A percentile compares a stretch with the other conserved stretches of the same genome.
phyloP scores from a whole-genome alignment of 352 stramenopile species.

The Elongisporangium senticosum region DNA sequence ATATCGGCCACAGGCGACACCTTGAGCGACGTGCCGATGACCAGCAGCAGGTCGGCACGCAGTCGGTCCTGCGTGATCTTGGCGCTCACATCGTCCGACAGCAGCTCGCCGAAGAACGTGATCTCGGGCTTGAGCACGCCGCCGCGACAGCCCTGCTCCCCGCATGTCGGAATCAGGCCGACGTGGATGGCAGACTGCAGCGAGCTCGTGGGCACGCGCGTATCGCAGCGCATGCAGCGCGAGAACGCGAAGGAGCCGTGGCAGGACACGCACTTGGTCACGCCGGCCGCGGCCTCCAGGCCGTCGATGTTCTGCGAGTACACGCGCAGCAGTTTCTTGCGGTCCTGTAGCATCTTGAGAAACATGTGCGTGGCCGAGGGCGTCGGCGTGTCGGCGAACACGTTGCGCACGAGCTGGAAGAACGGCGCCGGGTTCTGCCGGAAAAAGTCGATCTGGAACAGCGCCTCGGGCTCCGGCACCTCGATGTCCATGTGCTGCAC shows the following conservation, averaged over 20 bases:
- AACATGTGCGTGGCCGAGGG: constrained; percentile 96
- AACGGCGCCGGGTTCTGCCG: constrained; percentile 93
- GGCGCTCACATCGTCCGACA: constrained; percentile 86
- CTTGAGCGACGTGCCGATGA: constrained; percentile 97
- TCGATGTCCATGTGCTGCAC: constrained; percentile 74
- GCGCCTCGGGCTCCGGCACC: constrained; percentile 92
- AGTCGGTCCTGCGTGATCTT: constrained; percentile 64
- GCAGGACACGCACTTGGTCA: constrained; percentile 91
- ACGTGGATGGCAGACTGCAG: constrained; percentile 75
- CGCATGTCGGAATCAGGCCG: constrained; percentile 67
- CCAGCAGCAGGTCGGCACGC: constrained; percentile 93
- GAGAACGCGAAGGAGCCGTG: constrained; percentile 92
- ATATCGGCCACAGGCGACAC: constrained; percentile 94
- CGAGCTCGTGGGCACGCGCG: constrained; percentile 34
- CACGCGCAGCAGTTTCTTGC: constrained; percentile 88
- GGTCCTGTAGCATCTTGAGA: constrained; percentile 87
- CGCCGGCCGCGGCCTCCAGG: constrained; percentile 88
- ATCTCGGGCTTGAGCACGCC: constrained; percentile 97
- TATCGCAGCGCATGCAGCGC: constrained; percentile 87
- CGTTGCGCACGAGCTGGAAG: constrained; percentile 90
- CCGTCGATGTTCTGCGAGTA: constrained; percentile 99
- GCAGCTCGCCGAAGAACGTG: constrained; percentile 96
- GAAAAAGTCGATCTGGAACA: constrained; percentile 99
- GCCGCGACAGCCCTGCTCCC: constrained; percentile 53
- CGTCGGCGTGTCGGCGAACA: constrained; percentile 59